Evolutionary conservation across 192 early-diverging fungal species (phyloP).

Genomic region (Endogone sp.): DNA sequence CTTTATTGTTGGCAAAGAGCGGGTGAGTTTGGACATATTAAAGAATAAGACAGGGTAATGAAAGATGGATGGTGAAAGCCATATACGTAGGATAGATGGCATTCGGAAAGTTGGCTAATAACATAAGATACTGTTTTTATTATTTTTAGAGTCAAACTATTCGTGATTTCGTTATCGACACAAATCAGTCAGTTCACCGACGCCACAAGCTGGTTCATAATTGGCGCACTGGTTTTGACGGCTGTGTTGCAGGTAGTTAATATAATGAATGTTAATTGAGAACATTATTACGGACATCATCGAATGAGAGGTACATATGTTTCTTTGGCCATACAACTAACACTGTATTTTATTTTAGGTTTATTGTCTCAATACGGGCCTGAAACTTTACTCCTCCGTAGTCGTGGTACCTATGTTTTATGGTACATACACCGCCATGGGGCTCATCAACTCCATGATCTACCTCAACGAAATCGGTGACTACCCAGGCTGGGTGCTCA

Average conservation of each 20-base stretch:
- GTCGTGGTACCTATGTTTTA: constrained; percentile 59
- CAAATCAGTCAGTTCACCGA: constrained; percentile 51
- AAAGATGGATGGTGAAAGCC: no score
- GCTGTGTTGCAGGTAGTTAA: constrained; percentile 55
- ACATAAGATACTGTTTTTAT: background rate
- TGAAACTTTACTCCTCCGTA: constrained; percentile 53
- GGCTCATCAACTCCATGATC: constrained; percentile 54
- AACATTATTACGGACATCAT: constrained; percentile 1
- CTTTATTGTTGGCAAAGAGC: constrained; percentile 53
- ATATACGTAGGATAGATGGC: no score
- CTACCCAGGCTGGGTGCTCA: constrained; percentile 44
- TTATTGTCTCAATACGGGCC: constrained; percentile 53
- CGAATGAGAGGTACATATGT: no score
- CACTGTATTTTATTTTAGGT: constrained; percentile 32
- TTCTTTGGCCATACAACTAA: background rate
- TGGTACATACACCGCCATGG: constrained; percentile 51
- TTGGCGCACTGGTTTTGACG: constrained; percentile 42
- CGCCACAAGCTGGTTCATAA: constrained; percentile 46
- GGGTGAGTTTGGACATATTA: constrained; percentile 43
- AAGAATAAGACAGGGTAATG: background rate
- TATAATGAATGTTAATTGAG: background rate
- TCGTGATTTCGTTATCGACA: constrained; percentile 29
- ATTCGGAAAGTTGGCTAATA: no score
- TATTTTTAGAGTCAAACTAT: constrained; percentile 39
- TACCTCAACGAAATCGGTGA: constrained; percentile 49